Conservation (phyloP, 2,329 filamentous ascomycete species). For the Stagonosporopsis cucurbitacearum region DNA sequence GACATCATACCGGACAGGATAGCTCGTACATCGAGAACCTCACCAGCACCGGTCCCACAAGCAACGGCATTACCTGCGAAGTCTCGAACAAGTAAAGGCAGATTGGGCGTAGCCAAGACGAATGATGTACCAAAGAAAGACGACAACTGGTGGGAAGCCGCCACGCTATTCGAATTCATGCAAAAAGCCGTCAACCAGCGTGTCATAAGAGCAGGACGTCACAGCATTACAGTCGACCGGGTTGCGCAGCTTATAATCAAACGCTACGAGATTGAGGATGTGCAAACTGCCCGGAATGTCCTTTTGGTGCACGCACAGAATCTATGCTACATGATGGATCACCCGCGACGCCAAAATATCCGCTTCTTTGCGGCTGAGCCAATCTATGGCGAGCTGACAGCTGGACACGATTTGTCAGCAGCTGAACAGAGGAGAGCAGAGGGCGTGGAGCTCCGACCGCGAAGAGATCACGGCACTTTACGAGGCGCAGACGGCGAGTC, state of each 20-base stretch:
- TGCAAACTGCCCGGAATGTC: conserved; percentile 40
- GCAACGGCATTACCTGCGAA: conserved; percentile 11
- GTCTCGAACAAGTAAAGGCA: conserved; percentile 10
- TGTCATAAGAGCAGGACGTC: conserved; percentile 33
- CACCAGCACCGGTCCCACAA: conserved; percentile 9
- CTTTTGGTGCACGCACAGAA: conserved; percentile 47
- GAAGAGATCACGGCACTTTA: conserved; percentile 37
- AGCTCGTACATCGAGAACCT: conserved; percentile 17
- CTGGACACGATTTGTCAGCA: conserved; percentile 37
- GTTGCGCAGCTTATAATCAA: conserved; percentile 44
- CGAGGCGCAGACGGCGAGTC: conserved; percentile 32
- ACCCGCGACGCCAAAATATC: conserved; percentile 40
- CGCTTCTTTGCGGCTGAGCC: conserved; percentile 41
- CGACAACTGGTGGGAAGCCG: conserved; percentile 49
- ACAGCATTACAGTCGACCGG: conserved; percentile 43
- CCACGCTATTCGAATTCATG: conserved; percentile 50
- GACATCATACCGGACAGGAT: conserved; percentile 21
- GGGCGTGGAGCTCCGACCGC: conserved; percentile 36
- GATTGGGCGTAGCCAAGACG: conserved; percentile 14
- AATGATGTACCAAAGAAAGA: conserved; percentile 44
- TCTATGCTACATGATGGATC: conserved; percentile 49
- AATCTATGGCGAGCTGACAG: conserved; percentile 41
- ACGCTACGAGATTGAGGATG: conserved; percentile 48
- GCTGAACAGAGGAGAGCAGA: conserved; percentile 41
- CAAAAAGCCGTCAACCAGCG: conserved; percentile 47